phyloP scores from a whole-genome alignment of 768 basidiomycete species.

The Lactifluus piperatus region DNA sequence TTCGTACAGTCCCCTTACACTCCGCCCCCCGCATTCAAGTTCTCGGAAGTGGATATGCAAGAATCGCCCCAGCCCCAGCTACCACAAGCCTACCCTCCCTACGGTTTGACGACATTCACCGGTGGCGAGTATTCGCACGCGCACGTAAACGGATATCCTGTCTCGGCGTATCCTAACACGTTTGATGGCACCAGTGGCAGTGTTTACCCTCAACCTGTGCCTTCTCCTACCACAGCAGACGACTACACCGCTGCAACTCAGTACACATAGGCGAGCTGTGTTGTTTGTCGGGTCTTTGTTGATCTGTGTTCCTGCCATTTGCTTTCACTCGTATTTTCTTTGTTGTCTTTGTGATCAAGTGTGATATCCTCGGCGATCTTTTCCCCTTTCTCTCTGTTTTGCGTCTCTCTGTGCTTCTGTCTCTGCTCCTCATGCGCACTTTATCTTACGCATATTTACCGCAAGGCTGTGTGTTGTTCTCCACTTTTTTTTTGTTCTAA shows the following conservation, averaged over 20 bases:
- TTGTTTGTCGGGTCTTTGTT: neutral
- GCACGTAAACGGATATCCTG: slow-evolving; percentile 4
- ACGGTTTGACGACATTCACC: neutral
- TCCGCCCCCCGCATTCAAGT: slow-evolving; percentile 14
- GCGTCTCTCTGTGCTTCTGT: neutral
- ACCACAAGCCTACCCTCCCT: slow-evolving; percentile 1
- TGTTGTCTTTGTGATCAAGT: slow-evolving; percentile 5
- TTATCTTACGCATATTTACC: slow-evolving; percentile 21
- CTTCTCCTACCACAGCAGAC: slow-evolving; percentile 3
- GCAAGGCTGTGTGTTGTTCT: slow-evolving; percentile 6
- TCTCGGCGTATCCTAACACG: neutral
- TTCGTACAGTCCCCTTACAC: slow-evolving; percentile 5
- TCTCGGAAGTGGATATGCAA: slow-evolving; percentile 1
- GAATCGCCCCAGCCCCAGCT: neutral
- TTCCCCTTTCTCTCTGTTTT: neutral
- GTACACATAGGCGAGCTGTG: slow-evolving; percentile 1
- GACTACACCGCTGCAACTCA: slow-evolving; percentile 5
- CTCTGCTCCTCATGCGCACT: slow-evolving; percentile 7
- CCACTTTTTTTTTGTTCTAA: neutral
- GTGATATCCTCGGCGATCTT: slow-evolving; percentile 14
- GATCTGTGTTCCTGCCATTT: too few relatives aligned
- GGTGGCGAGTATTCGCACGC: slow-evolving; percentile 9
- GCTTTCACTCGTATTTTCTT: neutral
- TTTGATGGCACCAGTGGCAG: slow-evolving; percentile 5
- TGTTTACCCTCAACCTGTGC: slow-evolving; percentile 1